Percentiles rank a stretch among this genome's conserved stretches.
These are phyloP conservation scores for Trypanosoma vivax DNA, from an alignment of 208 protist species.

Conservation along the genomic window DNA sequence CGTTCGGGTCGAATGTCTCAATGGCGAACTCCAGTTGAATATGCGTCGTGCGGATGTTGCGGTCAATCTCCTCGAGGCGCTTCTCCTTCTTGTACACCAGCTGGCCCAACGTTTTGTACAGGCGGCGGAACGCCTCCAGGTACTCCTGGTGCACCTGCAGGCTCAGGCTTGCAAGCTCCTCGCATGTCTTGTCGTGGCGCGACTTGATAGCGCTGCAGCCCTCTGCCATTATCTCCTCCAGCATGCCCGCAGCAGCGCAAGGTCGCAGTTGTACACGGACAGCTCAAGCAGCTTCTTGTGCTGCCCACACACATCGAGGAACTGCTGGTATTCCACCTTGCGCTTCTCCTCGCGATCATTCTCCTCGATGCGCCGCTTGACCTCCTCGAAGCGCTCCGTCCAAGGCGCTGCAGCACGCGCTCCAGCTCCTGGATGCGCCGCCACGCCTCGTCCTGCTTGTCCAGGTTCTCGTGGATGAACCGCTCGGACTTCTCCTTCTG, in stretches of 20 bases:
- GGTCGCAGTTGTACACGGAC: constrained; percentile 77
- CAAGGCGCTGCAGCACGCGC: constrained; percentile 66
- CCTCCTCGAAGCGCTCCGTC: constrained; percentile 78
- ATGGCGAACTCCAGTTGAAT: constrained; percentile 70
- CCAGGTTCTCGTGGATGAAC: constrained; percentile 59
- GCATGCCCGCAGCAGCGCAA: constrained; percentile 54
- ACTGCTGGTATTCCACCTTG: constrained; percentile 83
- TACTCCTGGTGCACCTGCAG: constrained; percentile 66
- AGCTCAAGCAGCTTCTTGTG: constrained; percentile 78
- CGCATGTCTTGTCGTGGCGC: constrained; percentile 69
- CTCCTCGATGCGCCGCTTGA: constrained; percentile 82
- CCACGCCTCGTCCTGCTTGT: constrained; percentile 71
- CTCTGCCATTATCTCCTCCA: constrained; percentile 72
- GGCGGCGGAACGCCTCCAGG: constrained; percentile 56
- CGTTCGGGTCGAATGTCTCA: constrained; percentile 71
- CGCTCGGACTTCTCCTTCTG: constrained; percentile 74
- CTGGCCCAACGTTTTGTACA: constrained; percentile 75
- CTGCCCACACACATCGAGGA: constrained; percentile 69
- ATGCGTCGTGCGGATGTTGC: constrained; percentile 65
- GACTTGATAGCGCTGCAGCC: constrained; percentile 60
- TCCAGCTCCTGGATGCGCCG: constrained; percentile 77
- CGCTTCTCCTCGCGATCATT: constrained; percentile 74
- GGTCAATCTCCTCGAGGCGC: constrained; percentile 70
- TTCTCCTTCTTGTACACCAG: constrained; percentile 76
- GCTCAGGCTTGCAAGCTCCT: constrained; percentile 48